Evolutionary conservation across 2,329 filamentous ascomycete genomes (phyloP), one percentile per base, ranked within the genome.

Genomic region (Aspergillus piperis): DNA sequence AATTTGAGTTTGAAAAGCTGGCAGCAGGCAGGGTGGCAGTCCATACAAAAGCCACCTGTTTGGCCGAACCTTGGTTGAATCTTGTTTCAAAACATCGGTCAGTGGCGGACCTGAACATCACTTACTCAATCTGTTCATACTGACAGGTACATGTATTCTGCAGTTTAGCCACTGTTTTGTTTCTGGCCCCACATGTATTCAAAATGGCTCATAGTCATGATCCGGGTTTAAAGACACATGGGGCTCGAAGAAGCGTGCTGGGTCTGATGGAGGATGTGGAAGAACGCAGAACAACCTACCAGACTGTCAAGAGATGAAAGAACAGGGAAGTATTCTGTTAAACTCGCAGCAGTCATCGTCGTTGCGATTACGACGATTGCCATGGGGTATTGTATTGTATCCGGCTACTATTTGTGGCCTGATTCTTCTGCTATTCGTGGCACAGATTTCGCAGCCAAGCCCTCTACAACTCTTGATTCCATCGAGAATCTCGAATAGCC

Each of bases 351-450:
- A 30, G 15, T 50, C 47, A 17, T 3, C 47, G 27, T 8, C 47
- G n/a, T 30, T 10, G 1, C 23, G 5, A 30, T 8, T 32, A 17
- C 47, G 25, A 30, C n/a, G 17, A 5, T 32, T 15, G 47, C 17
- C 47, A 30, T 50, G 47, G 47, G 17, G 60, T 2, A 57, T 63
- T 5, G 4, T 65, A 19, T 30, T 61, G 30, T 69, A 62, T 32
- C 60, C 65, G 5, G 51, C 70, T 25, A 41, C 58, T 38, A 58
- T 58, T 41, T 67, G 63, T 23, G 23, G 64, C 3, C 42, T 68
- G 15, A 57, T 70, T 3, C 36, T 59, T 10, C 48, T 67, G 17
- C 17, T 54, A 2, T 70, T 65, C 51, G 27, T 67, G 5, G 17
- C 59, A 30, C 63, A 64, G 15, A 63, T 41, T n/a, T 38, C 25